Evolutionary conservation across 768 basidiomycete genomes (phyloP).

Genomic region (Suillus plorans): DNA sequence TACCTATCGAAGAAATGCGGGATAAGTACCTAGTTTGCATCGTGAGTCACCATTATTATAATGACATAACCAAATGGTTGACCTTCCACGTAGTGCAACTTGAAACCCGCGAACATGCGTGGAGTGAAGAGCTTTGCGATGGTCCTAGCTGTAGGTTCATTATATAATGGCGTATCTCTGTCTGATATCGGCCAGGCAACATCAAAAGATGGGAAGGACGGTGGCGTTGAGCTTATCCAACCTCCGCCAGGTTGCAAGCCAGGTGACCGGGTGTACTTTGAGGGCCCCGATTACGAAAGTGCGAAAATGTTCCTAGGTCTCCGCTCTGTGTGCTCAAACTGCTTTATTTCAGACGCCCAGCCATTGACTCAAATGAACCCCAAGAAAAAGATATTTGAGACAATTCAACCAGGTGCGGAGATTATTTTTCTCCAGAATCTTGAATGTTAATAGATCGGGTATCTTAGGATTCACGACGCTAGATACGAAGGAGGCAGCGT

Average conservation of each 20-base stretch:
- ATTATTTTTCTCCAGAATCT: constrained; percentile 3
- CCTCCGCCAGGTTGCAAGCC: constrained; percentile 85
- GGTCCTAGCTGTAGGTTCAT: constrained; percentile 75
- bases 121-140: constrained; percentile 98
- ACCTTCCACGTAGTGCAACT: constrained; percentile 61
- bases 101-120: constrained; percentile 96
- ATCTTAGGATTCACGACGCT: constrained; percentile 81
- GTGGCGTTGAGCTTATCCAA: constrained; percentile 86
- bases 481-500: constrained; percentile 84
- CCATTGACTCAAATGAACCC: constrained; percentile 90
- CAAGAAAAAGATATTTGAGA: constrained; percentile 99
- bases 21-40: constrained; percentile 82
- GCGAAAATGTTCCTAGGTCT: constrained; percentile 20
- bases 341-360: constrained; percentile 43
- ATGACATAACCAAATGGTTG: neutral
- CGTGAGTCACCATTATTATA: constrained; percentile 40
- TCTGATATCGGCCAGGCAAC: constrained; percentile 59
- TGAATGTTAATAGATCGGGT: constrained; percentile 3
- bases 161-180: neutral
- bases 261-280: constrained; percentile 94
- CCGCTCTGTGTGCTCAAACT: constrained; percentile 4
- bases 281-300: constrained; percentile 87
- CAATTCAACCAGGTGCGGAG: constrained; percentile 80
- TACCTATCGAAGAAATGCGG: constrained; percentile 92
- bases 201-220: constrained; percentile 86